Evolutionary conservation across 768 basidiomycete species (phyloP), one percentile per base, ranked within the genome.

Genomic region (Neoboletus subvelutipes): DNA sequence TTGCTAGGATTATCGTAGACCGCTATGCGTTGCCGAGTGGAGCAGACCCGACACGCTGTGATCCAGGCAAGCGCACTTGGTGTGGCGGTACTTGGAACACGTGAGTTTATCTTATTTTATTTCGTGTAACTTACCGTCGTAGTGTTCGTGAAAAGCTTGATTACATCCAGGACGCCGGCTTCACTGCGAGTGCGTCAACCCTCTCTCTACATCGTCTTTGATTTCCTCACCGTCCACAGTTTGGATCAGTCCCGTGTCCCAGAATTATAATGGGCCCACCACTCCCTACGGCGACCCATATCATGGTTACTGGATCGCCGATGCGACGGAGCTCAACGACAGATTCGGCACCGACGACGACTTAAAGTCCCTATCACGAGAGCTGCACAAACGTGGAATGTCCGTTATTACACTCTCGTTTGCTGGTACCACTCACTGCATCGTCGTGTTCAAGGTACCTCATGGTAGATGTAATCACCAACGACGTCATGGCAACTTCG

Each of bases 391-490:
- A 12, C 82, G 88, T 36, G 81, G 80, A 52, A 94, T 94, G 92
- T 84, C 60, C 50, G 79, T 59, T 20, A 11, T 42, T 28, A 24
- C 29, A 11, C 51, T 26, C 51, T 43, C 28, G 37, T 53, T 29
- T 50, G 20, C 12, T 20, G 20, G n/a, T 26, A 41, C 18, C 40
- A 50, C 40, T 37, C 56, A 50, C 22, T 41, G 7, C 37, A 52
- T 50, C 20, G 36, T 28, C 36, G 11, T 12, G 33, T 34, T 24
- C 43, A 57, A 79, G 78, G 84, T 92, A 86, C 69, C 75, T 94
- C 59, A 93, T 92, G 90, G 84, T 93, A 47, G 92, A 94, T 65
- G 72, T 90, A 33, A 88, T 94, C 39, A 83, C 89, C 34, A 94
- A 94, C 71, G 89, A 94, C 70, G 90, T 95, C 49, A 92, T 92